Evolutionary conservation across 177 flowering plant genomes (phyloP).

Genomic region (Vitis hybrid): DNA sequence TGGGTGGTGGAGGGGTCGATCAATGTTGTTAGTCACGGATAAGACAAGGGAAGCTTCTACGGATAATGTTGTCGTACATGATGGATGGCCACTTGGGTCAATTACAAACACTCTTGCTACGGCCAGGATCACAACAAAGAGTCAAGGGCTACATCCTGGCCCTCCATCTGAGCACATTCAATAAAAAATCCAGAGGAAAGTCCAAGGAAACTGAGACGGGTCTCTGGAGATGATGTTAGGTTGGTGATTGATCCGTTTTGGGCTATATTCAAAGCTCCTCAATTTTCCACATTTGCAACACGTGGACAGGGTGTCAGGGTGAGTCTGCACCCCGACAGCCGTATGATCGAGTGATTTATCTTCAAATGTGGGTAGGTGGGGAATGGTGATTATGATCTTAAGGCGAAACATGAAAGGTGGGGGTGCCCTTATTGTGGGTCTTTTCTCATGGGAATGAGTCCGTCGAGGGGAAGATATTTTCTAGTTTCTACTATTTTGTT

Average conservation of each 20-base stretch:
- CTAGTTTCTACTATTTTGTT: too few species aligned
- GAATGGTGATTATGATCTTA: too few species aligned
- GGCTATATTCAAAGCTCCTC: not conserved
- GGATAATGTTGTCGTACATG: not conserved
- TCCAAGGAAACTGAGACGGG: not conserved
- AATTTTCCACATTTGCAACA: too few species aligned
- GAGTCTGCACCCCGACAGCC: too few species aligned
- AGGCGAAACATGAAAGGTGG: too few species aligned
- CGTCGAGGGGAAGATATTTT: too few species aligned
- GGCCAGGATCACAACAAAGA: not conserved
- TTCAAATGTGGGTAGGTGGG: too few species aligned
- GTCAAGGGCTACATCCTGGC: not conserved
- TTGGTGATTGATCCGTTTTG: not conserved
- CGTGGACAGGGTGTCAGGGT: too few species aligned
- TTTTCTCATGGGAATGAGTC: too few species aligned
- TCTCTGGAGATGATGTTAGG: conserved; percentile 8
- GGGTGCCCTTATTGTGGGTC: too few species aligned
- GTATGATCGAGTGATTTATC: too few species aligned
- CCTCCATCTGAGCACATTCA: not conserved
- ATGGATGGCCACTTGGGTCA: not conserved
- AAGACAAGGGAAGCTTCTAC: not conserved
- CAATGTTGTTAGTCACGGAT: not conserved
- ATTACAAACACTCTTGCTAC: not conserved
- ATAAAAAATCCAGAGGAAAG: not conserved
- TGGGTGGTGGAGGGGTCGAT: not conserved